phyloP scores from a whole-genome alignment of 2,329 filamentous ascomycete species.

The Cytospora piceae region DNA sequence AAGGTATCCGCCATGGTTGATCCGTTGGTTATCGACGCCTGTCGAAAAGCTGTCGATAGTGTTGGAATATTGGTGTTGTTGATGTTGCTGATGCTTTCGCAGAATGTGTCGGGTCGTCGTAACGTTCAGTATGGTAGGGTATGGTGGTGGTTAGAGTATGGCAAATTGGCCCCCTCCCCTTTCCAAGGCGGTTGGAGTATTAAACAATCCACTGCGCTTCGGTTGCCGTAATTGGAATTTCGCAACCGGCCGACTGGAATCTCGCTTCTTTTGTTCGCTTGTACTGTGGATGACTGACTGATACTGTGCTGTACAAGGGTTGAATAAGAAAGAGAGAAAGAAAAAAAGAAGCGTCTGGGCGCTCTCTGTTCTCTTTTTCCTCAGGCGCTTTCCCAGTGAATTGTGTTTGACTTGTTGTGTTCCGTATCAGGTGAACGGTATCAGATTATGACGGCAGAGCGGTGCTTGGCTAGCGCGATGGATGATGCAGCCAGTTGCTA shows the following conservation, averaged over 20 bases:
- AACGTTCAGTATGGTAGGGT: conserved; percentile 2
- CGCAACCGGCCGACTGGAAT: conserved; percentile 14
- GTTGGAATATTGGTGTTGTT: not conserved
- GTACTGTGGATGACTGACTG: not conserved
- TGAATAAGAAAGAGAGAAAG: not conserved
- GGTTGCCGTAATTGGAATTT: conserved; percentile 24
- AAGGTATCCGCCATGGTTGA: not conserved
- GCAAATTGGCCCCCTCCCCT: conserved; percentile 12
- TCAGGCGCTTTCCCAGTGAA: too few relatives aligned
- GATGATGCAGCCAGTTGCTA: too few relatives aligned
- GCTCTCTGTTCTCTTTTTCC: too few relatives aligned
- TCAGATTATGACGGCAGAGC: too few relatives aligned
- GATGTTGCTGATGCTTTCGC: conserved; percentile 1
- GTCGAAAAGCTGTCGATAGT: not conserved
- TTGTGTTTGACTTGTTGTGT: too few relatives aligned
- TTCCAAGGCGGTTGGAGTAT: conserved; percentile 3
- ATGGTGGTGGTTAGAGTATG: too few relatives aligned
- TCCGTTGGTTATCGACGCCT: conserved; percentile 2
- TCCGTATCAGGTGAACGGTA: too few relatives aligned
- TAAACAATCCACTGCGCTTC: conserved; percentile 6
- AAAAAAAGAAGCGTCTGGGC: not conserved
- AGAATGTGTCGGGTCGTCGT: conserved; percentile 6
- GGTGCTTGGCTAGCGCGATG: too few relatives aligned
- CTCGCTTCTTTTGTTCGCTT: conserved; percentile 20
- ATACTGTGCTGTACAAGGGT: not conserved